Percentiles rank a stretch among this genome's conserved stretches.
Conservation (phyloP, 208 protist genomes). For the Crithidia bombi region DNA sequence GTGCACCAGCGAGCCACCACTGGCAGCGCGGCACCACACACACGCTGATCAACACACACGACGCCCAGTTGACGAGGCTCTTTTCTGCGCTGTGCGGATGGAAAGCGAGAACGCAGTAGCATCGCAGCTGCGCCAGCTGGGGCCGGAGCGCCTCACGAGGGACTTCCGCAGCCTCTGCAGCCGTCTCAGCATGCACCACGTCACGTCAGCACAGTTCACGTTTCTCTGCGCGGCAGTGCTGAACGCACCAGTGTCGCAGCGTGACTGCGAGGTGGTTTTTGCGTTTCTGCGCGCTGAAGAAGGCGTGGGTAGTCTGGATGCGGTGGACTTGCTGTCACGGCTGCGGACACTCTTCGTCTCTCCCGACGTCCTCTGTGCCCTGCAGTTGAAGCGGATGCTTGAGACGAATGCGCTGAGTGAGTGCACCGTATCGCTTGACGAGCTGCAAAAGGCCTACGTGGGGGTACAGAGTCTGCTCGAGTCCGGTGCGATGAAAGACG, state of each 20-base stretch:
- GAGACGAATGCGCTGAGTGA: conserved; percentile 28
- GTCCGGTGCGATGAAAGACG: background rate
- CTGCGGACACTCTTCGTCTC: conserved; percentile 32
- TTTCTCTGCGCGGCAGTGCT: conserved; percentile 34
- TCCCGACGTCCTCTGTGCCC: conserved; percentile 18
- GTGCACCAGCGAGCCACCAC: background rate
- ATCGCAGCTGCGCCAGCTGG: conserved; percentile 17
- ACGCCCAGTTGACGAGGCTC: conserved; percentile 36
- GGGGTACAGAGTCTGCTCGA: conserved; percentile 19
- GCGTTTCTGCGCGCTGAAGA: conserved; percentile 28
- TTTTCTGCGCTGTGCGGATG: conserved; percentile 33
- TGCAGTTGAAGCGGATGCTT: conserved; percentile 37
- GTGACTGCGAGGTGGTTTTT: conserved; percentile 34
- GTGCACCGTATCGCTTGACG: conserved; percentile 28
- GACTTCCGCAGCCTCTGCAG: conserved; percentile 29
- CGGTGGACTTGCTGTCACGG: conserved; percentile 21
- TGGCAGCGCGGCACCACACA: too few species aligned
- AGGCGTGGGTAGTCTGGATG: conserved; percentile 25
- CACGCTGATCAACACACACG: background rate
- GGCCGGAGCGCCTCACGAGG: conserved; percentile 14
- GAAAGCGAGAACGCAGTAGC: conserved; percentile 25
- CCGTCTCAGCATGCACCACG: conserved; percentile 33
- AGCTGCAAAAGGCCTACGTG: conserved; percentile 20
- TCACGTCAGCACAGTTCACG: conserved; percentile 25
- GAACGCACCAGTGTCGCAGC: conserved; percentile 12